Percentiles rank a stretch among this genome's conserved stretches.
Evolutionary conservation across 1,139 yeast genomes (phyloP).

Genomic region (Sugiyamaella castrensis): DNA sequence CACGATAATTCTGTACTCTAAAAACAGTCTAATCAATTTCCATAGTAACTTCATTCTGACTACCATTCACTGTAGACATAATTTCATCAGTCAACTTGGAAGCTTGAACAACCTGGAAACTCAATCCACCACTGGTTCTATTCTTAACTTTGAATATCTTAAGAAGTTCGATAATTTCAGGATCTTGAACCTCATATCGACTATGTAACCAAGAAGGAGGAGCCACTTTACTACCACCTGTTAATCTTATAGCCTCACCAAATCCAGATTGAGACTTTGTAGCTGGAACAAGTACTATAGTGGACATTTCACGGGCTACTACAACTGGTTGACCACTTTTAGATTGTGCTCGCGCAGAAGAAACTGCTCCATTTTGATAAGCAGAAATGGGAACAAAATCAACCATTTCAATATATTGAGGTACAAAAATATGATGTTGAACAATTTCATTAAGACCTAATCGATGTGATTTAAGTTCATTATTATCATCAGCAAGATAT

Average conservation of each 20-base stretch:
- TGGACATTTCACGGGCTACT: slow-evolving; percentile 76
- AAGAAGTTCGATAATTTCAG: slow-evolving; percentile 29
- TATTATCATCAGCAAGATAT: slow-evolving; percentile 28
- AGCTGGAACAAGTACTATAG: slow-evolving; percentile 57
- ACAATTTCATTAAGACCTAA: slow-evolving; percentile 79
- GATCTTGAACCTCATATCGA: slow-evolving; percentile 39
- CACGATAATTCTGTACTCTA: too few relatives aligned
- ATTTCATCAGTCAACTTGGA: slow-evolving; percentile 23
- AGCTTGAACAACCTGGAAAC: slow-evolving; percentile 32
- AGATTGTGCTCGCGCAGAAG: slow-evolving; percentile 29
- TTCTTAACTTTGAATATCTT: slow-evolving; percentile 22
- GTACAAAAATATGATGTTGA: slow-evolving; percentile 75
- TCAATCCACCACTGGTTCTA: slow-evolving; percentile 27
- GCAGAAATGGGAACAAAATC: slow-evolving; percentile 67
- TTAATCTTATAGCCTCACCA: slow-evolving; percentile 67
- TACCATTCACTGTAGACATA: slow-evolving; percentile 6
- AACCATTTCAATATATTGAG: slow-evolving; percentile 69
- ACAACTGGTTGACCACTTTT: slow-evolving; percentile 39
- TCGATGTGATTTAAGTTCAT: slow-evolving; percentile 46
- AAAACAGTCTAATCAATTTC: slow-evolving; percentile 12
- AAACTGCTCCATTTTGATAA: slow-evolving; percentile 48
- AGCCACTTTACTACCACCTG: slow-evolving; percentile 69
- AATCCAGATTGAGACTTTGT: slow-evolving; percentile 43
- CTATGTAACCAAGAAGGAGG: slow-evolving; percentile 90
- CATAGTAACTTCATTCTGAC: slow-evolving; percentile 14